phyloP scores from a whole-genome alignment of 441 rosid genomes.

The Kokia cookei region DNA sequence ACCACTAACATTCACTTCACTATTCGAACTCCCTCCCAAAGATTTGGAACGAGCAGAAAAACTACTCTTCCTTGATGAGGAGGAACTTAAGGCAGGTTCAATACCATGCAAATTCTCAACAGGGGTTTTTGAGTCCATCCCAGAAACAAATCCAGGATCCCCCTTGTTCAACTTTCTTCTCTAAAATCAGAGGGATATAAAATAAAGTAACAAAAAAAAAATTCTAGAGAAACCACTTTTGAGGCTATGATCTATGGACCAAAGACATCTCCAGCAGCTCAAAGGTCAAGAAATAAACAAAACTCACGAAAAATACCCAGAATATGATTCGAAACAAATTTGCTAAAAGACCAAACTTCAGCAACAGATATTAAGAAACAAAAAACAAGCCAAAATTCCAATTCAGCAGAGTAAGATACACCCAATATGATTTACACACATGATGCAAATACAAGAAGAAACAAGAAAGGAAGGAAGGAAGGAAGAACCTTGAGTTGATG shows the following conservation, averaged over 20 bases:
- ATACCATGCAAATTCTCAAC: constrained; percentile 28
- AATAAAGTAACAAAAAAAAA: constrained; percentile 5
- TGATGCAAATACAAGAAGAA: not conserved
- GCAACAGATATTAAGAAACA: not conserved
- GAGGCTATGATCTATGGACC: constrained; percentile 13
- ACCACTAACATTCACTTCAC: constrained; percentile 53
- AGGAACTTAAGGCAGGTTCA: constrained; percentile 32
- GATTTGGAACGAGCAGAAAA: constrained; percentile 50
- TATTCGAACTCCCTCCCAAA: constrained; percentile 37
- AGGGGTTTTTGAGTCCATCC: constrained; percentile 47
- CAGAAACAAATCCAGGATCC: constrained; percentile 14
- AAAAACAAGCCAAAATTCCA: constrained; percentile 13
- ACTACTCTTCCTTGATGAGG: constrained; percentile 52
- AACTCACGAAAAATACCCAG: constrained; percentile 11
- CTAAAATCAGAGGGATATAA: constrained; percentile 12
- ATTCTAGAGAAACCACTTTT: constrained; percentile 12
- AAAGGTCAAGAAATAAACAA: constrained; percentile 9
- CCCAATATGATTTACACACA: not conserved
- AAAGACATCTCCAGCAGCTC: constrained; percentile 9
- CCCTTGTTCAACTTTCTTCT: constrained; percentile 1
- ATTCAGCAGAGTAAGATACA: not conserved
- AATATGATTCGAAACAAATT: constrained; percentile 4
- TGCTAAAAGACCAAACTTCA: constrained; percentile 6
- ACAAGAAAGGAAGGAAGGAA: not conserved
- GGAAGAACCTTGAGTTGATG: not conserved